Percentiles rank a stretch among this genome's conserved stretches.
Evolutionary conservation across 805 yeast genomes (phyloP).

Genomic region (Isabelozyma gotoi): DNA sequence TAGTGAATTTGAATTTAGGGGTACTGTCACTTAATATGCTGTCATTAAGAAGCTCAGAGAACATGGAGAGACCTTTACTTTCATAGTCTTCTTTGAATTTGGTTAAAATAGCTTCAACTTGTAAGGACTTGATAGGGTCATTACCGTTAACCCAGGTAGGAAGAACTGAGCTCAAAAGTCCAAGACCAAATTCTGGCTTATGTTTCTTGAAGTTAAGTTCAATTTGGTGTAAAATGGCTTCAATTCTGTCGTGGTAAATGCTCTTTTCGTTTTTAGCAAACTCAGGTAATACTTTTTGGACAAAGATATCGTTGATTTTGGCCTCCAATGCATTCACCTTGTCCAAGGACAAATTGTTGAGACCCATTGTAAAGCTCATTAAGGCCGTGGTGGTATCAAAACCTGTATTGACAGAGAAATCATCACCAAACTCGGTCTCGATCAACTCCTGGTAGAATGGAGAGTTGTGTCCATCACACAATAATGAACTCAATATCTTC

Average conservation of each 20-base stretch:
- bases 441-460: slow-evolving; percentile 84
- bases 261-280: slow-evolving; percentile 19
- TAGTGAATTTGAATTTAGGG: slow-evolving; percentile 68
- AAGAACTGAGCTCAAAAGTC: slow-evolving; percentile 66
- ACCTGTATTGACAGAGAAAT: slow-evolving; percentile 85
- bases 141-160: slow-evolving; percentile 82
- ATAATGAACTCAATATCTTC: slow-evolving; percentile 65
- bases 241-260: slow-evolving; percentile 48
- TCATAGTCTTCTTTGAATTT: slow-evolving; percentile 63
- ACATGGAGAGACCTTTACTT: slow-evolving; percentile 48
- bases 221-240: slow-evolving; percentile 84
- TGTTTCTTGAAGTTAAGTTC: slow-evolving; percentile 84
- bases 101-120: slow-evolving; percentile 59
- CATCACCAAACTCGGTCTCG: slow-evolving; percentile 82
- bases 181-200: slow-evolving; percentile 86
- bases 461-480: slow-evolving; percentile 90
- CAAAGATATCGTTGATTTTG: slow-evolving; percentile 48
- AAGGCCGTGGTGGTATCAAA: slow-evolving; percentile 77
- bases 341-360: slow-evolving; percentile 65
- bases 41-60: slow-evolving; percentile 57
- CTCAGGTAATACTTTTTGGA: slow-evolving; percentile 35
- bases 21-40: slow-evolving; percentile 44
- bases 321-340: slow-evolving; percentile 48
- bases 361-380: slow-evolving; percentile 79
- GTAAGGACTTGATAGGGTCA: slow-evolving; percentile 71